Conservation (phyloP, 169 alveolate genomes). For the Cyclospora cayetanensis region DNA sequence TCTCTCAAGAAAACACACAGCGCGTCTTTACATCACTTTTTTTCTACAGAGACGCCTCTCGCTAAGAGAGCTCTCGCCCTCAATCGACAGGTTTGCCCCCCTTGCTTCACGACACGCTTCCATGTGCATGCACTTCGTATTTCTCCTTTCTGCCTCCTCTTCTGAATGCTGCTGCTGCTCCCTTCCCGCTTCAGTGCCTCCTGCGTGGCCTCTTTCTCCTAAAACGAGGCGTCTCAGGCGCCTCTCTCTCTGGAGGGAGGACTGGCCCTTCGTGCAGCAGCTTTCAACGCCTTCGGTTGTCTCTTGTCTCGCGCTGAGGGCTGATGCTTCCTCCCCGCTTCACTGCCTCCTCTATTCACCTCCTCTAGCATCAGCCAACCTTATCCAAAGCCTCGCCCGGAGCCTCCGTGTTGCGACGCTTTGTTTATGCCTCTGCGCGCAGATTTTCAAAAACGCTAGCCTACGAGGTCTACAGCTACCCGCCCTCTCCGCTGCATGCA, state of each 20-base stretch:
- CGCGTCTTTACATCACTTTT: background rate
- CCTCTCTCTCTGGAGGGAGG: no score
- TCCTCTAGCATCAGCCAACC: no score
- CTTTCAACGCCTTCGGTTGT: no score
- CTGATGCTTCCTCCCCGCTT: no score
- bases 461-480: constrained; percentile 85
- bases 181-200: background rate
- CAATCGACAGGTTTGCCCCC: background rate
- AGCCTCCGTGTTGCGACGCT: background rate
- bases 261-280: no score
- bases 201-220: background rate
- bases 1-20: background rate
- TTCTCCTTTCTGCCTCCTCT: background rate
- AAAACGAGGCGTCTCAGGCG: no score
- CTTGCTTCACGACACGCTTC: background rate
- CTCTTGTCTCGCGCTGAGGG: no score
- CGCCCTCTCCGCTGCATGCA: constrained; percentile 92
- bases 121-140: background rate
- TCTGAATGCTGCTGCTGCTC: background rate
- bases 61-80: background rate
- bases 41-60: background rate
- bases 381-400: no score
- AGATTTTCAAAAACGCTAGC: background rate
- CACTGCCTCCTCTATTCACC: no score
- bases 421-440: background rate